A percentile compares a stretch with the other conserved stretches of the same genome.
These are phyloP conservation scores for Dactylis glomerata DNA, from an alignment of 176 grass and related monocot genomes.

Conservation along the genomic window DNA sequence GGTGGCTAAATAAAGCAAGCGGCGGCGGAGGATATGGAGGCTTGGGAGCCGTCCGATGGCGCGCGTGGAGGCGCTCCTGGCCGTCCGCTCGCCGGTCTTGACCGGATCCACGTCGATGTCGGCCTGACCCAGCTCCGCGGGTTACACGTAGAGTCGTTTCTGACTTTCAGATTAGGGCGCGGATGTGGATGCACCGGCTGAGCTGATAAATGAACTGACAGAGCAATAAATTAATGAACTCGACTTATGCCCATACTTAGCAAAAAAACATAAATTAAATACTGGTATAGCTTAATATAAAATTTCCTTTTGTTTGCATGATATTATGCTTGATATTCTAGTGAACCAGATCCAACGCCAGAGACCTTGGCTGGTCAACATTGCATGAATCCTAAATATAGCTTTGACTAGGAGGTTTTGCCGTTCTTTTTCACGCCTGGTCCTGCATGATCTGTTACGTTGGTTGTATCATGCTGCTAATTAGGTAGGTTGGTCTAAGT, in stretches of 20 bases:
- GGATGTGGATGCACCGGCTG: conserved; percentile 30
- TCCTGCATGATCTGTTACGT: neutral
- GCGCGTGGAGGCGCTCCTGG: neutral
- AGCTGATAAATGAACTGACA: conserved; percentile 24
- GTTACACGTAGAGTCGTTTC: conserved; percentile 54
- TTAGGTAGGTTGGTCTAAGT: neutral
- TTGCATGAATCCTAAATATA: conserved; percentile 22
- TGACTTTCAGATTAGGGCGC: conserved; percentile 42
- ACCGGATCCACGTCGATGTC: conserved; percentile 62
- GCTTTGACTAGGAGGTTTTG: neutral
- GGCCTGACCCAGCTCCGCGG: conserved; percentile 45
- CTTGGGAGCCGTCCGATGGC: conserved; percentile 49
- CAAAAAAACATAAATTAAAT: too few relatives aligned
- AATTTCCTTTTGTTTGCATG: neutral
- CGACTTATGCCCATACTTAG: neutral
- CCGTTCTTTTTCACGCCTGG: neutral
- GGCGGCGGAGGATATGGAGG: conserved; percentile 31
- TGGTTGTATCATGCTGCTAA: neutral
- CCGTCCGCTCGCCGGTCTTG: conserved; percentile 42
- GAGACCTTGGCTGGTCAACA: neutral
- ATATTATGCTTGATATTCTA: neutral
- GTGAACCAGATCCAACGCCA: neutral
- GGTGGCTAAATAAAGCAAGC: conserved; percentile 65
- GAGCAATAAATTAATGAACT: neutral
- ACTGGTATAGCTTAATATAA: too few relatives aligned